phyloP scores from a whole-genome alignment of 257 asterid species.

The Fraxinus quadrangulata region DNA sequence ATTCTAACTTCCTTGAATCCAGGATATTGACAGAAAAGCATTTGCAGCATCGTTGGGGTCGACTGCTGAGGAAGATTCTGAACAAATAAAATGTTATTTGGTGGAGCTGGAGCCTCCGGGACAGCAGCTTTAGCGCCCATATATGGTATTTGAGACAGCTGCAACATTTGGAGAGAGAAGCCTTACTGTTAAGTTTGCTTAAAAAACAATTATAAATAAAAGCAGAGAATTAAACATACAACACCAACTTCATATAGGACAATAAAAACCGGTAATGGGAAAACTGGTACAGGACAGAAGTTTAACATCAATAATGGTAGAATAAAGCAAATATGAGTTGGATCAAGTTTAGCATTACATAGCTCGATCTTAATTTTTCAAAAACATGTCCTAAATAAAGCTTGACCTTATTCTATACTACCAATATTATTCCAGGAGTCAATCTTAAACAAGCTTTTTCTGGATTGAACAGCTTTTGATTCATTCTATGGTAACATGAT shows the following conservation, averaged over 20 bases:
- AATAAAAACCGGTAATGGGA: not conserved
- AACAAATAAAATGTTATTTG: constrained; percentile 80
- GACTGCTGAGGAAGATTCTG: constrained; percentile 96
- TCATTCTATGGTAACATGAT: not conserved
- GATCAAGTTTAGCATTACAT: not conserved
- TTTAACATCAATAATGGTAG: not conserved
- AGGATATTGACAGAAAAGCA: constrained; percentile 84
- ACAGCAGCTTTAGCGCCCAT: constrained; percentile 64
- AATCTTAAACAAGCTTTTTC: not conserved
- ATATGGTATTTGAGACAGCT: constrained; percentile 81
- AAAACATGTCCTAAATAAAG: not conserved
- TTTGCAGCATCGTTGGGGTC: constrained; percentile 93
- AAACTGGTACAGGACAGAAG: not conserved
- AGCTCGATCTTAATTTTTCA: not conserved
- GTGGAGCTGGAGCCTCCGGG: constrained; percentile 96
- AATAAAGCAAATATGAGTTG: not conserved
- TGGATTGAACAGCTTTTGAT: not conserved
- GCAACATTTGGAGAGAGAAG: constrained; percentile 27
- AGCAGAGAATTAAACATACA: not conserved
- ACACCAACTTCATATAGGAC: not conserved
- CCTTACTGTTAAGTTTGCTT: not conserved
- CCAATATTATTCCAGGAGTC: not conserved
- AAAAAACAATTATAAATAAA: not conserved
- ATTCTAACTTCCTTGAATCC: constrained; percentile 97
- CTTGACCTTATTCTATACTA: not conserved